phyloP scores from a whole-genome alignment of 805 yeast genomes.

The Ogataea glucozyma region DNA sequence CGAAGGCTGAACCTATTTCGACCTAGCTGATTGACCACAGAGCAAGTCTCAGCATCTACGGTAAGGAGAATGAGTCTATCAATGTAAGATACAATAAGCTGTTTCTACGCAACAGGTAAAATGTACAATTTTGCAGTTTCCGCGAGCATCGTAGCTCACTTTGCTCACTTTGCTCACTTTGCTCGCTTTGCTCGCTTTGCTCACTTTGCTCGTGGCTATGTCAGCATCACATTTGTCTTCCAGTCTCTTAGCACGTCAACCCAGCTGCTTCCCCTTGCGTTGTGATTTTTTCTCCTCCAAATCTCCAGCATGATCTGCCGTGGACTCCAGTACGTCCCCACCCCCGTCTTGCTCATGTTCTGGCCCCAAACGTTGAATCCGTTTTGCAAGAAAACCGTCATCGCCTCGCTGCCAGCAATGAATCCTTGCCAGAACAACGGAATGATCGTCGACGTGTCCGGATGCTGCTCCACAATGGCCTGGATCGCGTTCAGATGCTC shows the following conservation, averaged over 20 bases:
- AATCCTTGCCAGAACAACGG: conserved; percentile 91
- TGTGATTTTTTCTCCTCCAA: conserved; percentile 70
- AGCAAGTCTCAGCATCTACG: too few relatives aligned
- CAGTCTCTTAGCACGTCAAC: conserved; percentile 76
- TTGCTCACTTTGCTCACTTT: not conserved
- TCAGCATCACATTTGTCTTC: conserved; percentile 82
- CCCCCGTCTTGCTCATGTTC: conserved; percentile 56
- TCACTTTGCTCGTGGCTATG: conserved; percentile 29
- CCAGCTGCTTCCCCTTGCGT: conserved; percentile 68
- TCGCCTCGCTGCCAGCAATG: conserved; percentile 81
- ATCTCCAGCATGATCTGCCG: conserved; percentile 83
- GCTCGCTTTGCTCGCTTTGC: conserved; percentile 1
- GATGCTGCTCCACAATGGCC: conserved; percentile 46
- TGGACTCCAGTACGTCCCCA: conserved; percentile 86
- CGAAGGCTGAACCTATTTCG: too few relatives aligned
- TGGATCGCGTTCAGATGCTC: conserved; percentile 65
- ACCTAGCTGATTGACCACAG: too few relatives aligned
- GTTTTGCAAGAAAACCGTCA: conserved; percentile 54
- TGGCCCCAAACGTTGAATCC: conserved; percentile 76
- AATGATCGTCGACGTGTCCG: conserved; percentile 56
- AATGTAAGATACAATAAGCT: too few relatives aligned
- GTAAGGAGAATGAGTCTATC: too few relatives aligned
- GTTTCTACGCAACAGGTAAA: too few relatives aligned
- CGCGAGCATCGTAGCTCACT: too few relatives aligned
- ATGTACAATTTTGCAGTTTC: too few relatives aligned